Evolutionary conservation across 1,284 basidiomycete species (phyloP).

Genomic region (Amylostereum areolatum): DNA sequence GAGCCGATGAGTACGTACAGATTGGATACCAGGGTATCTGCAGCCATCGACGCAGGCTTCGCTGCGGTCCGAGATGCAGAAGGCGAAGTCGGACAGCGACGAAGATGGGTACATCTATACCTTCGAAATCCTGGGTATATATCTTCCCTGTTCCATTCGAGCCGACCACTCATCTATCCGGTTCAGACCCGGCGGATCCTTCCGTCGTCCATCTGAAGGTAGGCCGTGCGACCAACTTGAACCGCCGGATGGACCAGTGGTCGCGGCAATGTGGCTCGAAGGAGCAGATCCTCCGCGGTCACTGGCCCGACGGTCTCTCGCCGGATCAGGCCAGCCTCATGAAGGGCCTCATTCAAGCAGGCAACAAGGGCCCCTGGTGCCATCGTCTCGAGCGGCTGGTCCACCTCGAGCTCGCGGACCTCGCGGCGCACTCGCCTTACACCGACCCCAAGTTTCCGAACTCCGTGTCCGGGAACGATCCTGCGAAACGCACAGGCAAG

Average conservation of each 20-base stretch:
- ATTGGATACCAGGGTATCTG: slow-evolving; percentile 66
- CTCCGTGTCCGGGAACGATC: slow-evolving; percentile 19
- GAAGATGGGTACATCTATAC: slow-evolving; percentile 71
- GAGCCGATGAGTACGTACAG: slow-evolving; percentile 26
- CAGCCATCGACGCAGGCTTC: slow-evolving; percentile 55
- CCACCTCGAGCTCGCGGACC: slow-evolving; percentile 69
- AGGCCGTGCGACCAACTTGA: slow-evolving; percentile 42
- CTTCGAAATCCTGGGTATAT: slow-evolving; percentile 65
- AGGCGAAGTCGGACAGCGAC: slow-evolving; percentile 51
- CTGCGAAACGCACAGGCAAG: slow-evolving; percentile 11
- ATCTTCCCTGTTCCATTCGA: background rate
- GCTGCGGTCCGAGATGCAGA: slow-evolving; percentile 67
- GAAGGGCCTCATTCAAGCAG: slow-evolving; percentile 43
- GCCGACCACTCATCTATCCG: background rate
- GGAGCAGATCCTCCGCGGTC: slow-evolving; percentile 42
- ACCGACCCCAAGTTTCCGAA: slow-evolving; percentile 43
- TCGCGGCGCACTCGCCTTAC: slow-evolving; percentile 54
- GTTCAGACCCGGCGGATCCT: slow-evolving; percentile 23
- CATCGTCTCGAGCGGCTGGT: slow-evolving; percentile 60
- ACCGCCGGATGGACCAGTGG: slow-evolving; percentile 63
- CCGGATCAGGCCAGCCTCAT: slow-evolving; percentile 30
- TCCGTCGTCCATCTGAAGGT: slow-evolving; percentile 42
- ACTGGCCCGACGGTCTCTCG: slow-evolving; percentile 39
- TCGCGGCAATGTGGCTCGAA: slow-evolving; percentile 57
- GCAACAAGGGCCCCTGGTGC: slow-evolving; percentile 42